Conservation (phyloP, 148 eudicot species). For the Polygonum maritimum region DNA sequence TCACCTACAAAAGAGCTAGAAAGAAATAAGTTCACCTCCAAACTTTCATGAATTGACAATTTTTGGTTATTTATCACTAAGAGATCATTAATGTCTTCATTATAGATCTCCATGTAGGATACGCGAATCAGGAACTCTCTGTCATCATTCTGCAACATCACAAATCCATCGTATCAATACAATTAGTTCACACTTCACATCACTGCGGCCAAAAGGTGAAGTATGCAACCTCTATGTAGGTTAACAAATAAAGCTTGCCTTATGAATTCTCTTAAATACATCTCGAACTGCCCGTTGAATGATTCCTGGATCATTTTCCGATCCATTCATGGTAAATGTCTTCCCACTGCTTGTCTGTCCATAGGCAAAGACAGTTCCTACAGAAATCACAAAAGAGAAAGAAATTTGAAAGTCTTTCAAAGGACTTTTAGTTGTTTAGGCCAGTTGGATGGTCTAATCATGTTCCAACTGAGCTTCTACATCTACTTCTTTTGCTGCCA, state of each 20-base stretch:
- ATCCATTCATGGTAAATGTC: constrained; percentile 97
- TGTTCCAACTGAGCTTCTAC: background rate
- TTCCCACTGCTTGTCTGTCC: constrained; percentile 99
- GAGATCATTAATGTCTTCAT: constrained; percentile 95
- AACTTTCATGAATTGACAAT: constrained; percentile 86
- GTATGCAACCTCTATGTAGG: background rate
- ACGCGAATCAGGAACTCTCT: constrained; percentile 90
- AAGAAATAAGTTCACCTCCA: constrained; percentile 46
- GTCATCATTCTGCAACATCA: constrained; percentile 39
- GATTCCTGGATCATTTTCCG: constrained; percentile 76
- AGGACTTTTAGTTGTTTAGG: background rate
- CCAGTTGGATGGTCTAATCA: background rate
- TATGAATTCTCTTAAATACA: constrained; percentile 49
- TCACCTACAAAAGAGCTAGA: background rate
- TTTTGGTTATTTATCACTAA: constrained; percentile 75
- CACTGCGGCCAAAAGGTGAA: background rate
- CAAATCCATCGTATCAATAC: background rate
- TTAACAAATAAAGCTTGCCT: constrained; percentile 20
- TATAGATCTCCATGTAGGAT: constrained; percentile 96
- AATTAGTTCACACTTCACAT: background rate
- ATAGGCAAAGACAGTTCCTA: constrained; percentile 97
- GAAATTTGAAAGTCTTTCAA: background rate
- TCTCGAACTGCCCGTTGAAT: constrained; percentile 82
- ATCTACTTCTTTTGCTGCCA: background rate
- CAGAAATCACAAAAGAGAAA: constrained; percentile 9